Conservation (phyloP, 352 stramenopile species). For the Pythium brachiatum region DNA sequence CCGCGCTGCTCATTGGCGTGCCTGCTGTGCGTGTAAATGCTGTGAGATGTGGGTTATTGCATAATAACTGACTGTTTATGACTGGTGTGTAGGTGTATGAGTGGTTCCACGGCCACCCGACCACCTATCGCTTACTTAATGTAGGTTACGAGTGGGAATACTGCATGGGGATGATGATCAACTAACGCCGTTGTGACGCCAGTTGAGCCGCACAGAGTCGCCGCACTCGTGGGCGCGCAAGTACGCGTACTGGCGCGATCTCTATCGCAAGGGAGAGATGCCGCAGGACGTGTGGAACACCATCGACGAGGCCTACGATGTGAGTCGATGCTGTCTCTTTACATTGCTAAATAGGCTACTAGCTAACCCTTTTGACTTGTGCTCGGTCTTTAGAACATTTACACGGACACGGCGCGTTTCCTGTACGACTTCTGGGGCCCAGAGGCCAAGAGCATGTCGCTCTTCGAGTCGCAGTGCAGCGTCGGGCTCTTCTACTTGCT, state of each 20-base stretch:
- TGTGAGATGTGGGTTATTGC: not conserved
- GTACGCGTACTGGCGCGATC: constrained; percentile 53
- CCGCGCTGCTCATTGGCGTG: constrained; percentile 37
- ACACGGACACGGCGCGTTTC: constrained; percentile 47
- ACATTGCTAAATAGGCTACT: too few relatives aligned
- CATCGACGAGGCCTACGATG: constrained; percentile 65
- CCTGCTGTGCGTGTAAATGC: constrained; percentile 27
- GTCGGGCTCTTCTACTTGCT: constrained; percentile 66
- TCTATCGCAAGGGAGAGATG: constrained; percentile 51
- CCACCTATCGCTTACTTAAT: constrained; percentile 24
- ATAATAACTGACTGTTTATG: not conserved
- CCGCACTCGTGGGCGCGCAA: constrained; percentile 59
- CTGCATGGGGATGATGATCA: not conserved
- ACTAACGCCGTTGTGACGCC: not conserved
- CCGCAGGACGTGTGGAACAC: constrained; percentile 41
- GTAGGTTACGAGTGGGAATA: not conserved
- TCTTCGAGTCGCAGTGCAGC: constrained; percentile 53
- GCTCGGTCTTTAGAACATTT: constrained; percentile 46
- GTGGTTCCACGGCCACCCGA: constrained; percentile 24
- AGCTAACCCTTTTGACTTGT: too few relatives aligned
- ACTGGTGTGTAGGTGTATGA: constrained; percentile 19
- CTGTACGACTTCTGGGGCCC: constrained; percentile 71
- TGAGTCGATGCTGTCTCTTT: constrained; percentile 30
- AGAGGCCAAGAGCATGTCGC: constrained; percentile 36
- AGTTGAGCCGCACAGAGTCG: constrained; percentile 57